Percentiles rank a stretch among this genome's conserved stretches.
Evolutionary conservation across 2,329 filamentous ascomycete species (phyloP).

Genomic region (Cladosporium colombiae): DNA sequence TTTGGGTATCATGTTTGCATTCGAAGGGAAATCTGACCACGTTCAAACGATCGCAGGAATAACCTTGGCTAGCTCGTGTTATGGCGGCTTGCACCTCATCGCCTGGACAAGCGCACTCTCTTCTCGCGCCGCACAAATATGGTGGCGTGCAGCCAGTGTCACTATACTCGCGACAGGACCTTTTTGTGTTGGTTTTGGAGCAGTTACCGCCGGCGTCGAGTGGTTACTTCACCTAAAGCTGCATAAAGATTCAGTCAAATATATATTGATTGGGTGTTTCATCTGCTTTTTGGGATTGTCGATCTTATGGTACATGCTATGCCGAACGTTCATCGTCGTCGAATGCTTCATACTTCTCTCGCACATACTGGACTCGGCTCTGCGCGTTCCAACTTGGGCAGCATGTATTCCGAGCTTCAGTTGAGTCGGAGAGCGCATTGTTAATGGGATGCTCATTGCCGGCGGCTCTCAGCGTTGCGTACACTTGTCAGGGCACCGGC

Average conservation of each 20-base stretch:
- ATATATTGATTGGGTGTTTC: background rate
- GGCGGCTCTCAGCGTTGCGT: background rate
- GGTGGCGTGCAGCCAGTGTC: conserved; percentile 1
- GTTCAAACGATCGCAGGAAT: background rate
- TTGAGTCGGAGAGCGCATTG: background rate
- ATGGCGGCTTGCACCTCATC: background rate
- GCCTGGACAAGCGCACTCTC: background rate
- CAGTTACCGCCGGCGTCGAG: background rate
- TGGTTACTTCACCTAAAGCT: too few species aligned
- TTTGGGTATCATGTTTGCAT: background rate
- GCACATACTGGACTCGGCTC: conserved; percentile 1
- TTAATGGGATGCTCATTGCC: background rate
- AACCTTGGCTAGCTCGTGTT: background rate
- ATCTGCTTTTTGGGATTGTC: background rate
- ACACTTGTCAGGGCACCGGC: background rate
- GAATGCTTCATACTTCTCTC: conserved; percentile 7
- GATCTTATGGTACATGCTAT: background rate
- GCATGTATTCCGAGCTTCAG: background rate
- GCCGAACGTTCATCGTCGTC: conserved; percentile 7
- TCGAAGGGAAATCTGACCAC: background rate
- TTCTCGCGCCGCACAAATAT: background rate
- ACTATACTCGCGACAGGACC: background rate
- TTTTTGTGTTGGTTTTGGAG: background rate
- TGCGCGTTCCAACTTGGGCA: conserved; percentile 4
- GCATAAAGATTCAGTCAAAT: background rate